Evolutionary conservation across 345 rosid species (phyloP).

Genomic region (Laguncularia racemosa): DNA sequence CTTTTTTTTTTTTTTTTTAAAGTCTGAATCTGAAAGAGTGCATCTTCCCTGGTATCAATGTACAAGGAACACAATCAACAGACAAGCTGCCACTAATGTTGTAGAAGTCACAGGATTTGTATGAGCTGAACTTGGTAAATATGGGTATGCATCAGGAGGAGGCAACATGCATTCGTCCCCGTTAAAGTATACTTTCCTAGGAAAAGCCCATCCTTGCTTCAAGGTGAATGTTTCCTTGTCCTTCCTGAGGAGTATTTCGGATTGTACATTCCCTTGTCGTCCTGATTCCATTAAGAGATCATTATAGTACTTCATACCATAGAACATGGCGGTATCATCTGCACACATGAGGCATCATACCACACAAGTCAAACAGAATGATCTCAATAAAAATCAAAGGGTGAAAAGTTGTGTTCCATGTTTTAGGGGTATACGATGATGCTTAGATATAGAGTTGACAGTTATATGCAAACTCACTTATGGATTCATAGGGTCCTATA

Average conservation of each 20-base stretch:
- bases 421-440: too few species aligned
- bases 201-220: conserved; percentile 95
- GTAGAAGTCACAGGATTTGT: conserved; percentile 11
- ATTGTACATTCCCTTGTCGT: conserved; percentile 72
- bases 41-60: conserved; percentile 7
- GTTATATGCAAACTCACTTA: conserved; percentile 42
- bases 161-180: conserved; percentile 97
- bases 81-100: conserved; percentile 19
- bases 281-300: conserved; percentile 84
- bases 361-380: too few species aligned
- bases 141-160: conserved; percentile 83
- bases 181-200: conserved; percentile 74
- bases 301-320: conserved; percentile 83
- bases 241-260: conserved; percentile 77
- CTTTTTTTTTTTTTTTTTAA: neutral
- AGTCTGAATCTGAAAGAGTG: neutral
- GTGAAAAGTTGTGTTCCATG: too few species aligned
- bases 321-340: conserved; percentile 90
- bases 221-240: conserved; percentile 65
- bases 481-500: conserved; percentile 34
- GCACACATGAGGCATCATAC: conserved; percentile 8
- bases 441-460: too few species aligned
- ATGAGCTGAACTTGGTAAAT: conserved; percentile 56
- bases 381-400: too few species aligned
- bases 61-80: conserved; percentile 14